Base-by-base conservation (phyloP, 495 filamentous ascomycete species). In the Acidomyces sp. region DNA sequence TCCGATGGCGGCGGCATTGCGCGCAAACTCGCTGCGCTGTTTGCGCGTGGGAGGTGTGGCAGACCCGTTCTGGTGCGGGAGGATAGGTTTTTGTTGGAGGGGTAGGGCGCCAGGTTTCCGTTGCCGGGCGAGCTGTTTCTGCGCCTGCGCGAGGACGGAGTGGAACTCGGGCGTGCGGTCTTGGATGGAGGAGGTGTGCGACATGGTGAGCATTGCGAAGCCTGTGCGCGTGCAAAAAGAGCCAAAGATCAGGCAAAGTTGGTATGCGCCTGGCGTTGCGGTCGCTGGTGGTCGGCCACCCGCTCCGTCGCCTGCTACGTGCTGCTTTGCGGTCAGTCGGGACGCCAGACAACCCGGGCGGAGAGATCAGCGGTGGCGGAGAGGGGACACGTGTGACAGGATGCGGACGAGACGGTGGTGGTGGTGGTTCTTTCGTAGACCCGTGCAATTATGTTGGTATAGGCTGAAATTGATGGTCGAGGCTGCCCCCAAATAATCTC, bases 151-250 rank as follows among this genome's bases (percentile, higher is more conserved):
- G 34, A 96, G 72, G 56, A 96, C 86, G 46, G 85, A 77, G 52
- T 78, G 80, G 66, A 97, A 97, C 66, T 97, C 90, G 57, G 70
- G 70, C 39, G 90, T 97, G 52, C 90, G 82, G 64, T 97, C 90
- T 70, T 97, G 92, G 62, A 96, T 94, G 30, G 85, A 85, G 15
- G 73, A 69, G 5, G 39, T 22, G 40, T 62, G 59, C 34, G 49
- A 25, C 74, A 76, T 78, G 43, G 46, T 37, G 38, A 36, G 31
- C 34, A 33, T 53, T 30, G 9, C n/a, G n/a, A n/a, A n/a, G n/a
- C n/a, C n/a, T n/a, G n/a, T n/a, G n/a, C 9, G 26, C 26, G 26
- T 13, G 26, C 9, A 29, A 29, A 13, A 29, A 9, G 9, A 29
- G 9, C 9, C 26, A 29, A 29, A 13, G 26, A 29, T 13, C 13